These are phyloP conservation scores for Aspergillus bridgeri DNA, from an alignment of 495 filamentous ascomycete species.

Conservation along the genomic window DNA sequence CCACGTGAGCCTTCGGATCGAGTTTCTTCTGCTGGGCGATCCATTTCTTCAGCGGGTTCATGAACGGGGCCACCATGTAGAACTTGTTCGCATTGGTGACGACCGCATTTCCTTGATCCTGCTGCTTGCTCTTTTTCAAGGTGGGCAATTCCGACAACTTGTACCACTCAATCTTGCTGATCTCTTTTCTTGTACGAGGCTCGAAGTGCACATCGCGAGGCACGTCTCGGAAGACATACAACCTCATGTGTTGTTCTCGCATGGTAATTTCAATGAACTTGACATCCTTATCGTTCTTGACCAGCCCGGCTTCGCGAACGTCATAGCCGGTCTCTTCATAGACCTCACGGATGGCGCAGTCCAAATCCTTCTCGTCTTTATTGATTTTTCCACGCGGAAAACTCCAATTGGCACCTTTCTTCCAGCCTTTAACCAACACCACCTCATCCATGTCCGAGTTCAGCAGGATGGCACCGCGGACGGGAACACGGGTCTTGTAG, in stretches of 20 bases:
- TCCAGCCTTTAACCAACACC: slow-evolving; percentile 94
- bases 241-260: slow-evolving; percentile 84
- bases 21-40: slow-evolving; percentile 74
- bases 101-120: slow-evolving; percentile 49
- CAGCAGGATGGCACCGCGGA: slow-evolving; percentile 88
- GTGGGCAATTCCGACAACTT: slow-evolving; percentile 82
- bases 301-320: slow-evolving; percentile 65
- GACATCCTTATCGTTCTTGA: slow-evolving; percentile 61
- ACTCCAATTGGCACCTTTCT: slow-evolving; percentile 93
- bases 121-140: slow-evolving; percentile 62
- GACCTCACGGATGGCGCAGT: slow-evolving; percentile 89
- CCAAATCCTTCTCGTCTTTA: slow-evolving; percentile 87
- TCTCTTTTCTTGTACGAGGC: slow-evolving; percentile 90
- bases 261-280: slow-evolving; percentile 84
- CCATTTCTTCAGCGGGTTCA: slow-evolving; percentile 85
- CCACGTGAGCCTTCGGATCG: slow-evolving; percentile 42
- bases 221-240: slow-evolving; percentile 87
- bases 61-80: slow-evolving; percentile 96
- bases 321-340: slow-evolving; percentile 96
- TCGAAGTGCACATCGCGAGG: slow-evolving; percentile 82
- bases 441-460: slow-evolving; percentile 88
- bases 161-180: slow-evolving; percentile 94
- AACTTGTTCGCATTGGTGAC: slow-evolving; percentile 78
- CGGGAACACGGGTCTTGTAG: slow-evolving; percentile 92
- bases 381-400: slow-evolving; percentile 97